Evolutionary conservation across 805 yeast genomes (phyloP), one percentile per base, ranked within the genome.

Genomic region (Metschnikowia reukaufii): DNA sequence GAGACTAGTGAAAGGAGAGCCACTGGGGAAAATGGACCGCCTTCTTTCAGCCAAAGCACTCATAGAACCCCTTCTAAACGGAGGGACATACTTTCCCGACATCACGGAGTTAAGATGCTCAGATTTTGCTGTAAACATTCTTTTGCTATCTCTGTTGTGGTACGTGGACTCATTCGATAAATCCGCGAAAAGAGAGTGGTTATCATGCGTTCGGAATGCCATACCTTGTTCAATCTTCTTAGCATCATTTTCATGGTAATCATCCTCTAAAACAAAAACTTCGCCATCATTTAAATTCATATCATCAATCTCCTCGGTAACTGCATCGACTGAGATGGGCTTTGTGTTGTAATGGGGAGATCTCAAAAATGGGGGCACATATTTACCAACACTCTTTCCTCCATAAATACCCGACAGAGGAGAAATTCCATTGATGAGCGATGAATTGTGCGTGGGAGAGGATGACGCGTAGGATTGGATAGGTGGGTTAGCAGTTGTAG

Each of bases 61-160:
- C 37, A 45, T 48, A 4, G 83, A 77, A 0, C 79, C 77, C 60
- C 90, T 73, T 53, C 84, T 68, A 57, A 78, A 83, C n/a, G 90
- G 90, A 17, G 91, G 91, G 33, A 85, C 69, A 56, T 85, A 84
- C 59, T 81, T 83, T 3, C 86, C 86, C 3, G 56, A 39, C 2
- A 27, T 30, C 10, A 10, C 21, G 13, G 40, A 40, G 32, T 25
- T 35, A 21, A 29, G 20, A n/a, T 33, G 37, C 18, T 45, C 47
- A 4, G 36, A 42, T 36, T 35, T 45, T 6, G 46, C 12, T 32
- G 34, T 36, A 19, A 29, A 37, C 15, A 20, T n/a, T 18, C 42
- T 39, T 15, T 37, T 35, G 30, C 35, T 19, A 2, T 32, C 72
- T 65, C 25, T 59, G 6, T 17, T 10, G 12, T 39, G 36, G 17